These are phyloP conservation scores for Corymbia maculata DNA, from an alignment of 345 rosid genomes.

Conservation along the genomic window DNA sequence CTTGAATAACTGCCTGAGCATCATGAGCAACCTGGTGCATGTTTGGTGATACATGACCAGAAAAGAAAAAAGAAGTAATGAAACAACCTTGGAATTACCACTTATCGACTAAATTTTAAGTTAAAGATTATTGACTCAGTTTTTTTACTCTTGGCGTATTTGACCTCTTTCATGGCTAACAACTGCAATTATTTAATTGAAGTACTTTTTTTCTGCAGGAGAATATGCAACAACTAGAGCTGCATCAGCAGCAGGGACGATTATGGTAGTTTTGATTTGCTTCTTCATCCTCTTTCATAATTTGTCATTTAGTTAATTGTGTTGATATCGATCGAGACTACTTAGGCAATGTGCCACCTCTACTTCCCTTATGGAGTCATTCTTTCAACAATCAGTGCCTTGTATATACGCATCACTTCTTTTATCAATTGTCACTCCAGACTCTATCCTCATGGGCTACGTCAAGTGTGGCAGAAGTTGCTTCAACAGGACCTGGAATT, in stretches of 20 bases:
- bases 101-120: not conserved
- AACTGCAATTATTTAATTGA: not conserved
- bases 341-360: not conserved
- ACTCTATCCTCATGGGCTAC: conserved; percentile 87
- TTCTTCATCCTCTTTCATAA: not conserved
- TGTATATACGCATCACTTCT: not conserved
- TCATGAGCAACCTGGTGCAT: not conserved
- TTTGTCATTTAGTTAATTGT: not conserved
- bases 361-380: not conserved
- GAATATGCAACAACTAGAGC: conserved; percentile 91
- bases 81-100: not conserved
- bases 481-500: conserved; percentile 88
- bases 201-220: conserved; percentile 33
- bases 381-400: not conserved
- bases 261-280: conserved; percentile 39
- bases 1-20: not conserved
- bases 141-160: not conserved
- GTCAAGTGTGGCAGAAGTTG: conserved; percentile 85
- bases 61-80: not conserved
- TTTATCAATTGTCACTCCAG: conserved; percentile 18
- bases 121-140: not conserved
- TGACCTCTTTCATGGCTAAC: not conserved
- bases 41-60: not conserved
- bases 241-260: conserved; percentile 71
- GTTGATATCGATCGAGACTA: not conserved